phyloP scores from a whole-genome alignment of 2,329 filamentous ascomycete species.

The Aspergillus carbonarius region DNA sequence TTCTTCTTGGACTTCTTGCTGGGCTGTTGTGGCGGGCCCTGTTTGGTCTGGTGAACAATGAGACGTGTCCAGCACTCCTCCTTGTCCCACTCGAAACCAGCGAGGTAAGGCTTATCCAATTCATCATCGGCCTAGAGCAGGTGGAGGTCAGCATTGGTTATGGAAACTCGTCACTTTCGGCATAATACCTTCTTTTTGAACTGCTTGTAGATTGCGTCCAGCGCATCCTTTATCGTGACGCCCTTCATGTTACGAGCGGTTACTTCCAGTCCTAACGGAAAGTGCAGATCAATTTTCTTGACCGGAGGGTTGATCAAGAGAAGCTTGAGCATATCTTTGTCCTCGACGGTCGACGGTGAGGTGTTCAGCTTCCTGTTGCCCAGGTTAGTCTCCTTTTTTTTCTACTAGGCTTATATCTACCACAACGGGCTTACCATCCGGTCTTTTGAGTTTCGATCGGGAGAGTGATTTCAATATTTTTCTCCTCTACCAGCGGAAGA shows the following conservation, averaged over 20 bases:
- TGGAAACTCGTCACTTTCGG: not conserved
- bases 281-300: constrained; percentile 92
- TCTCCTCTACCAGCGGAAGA: constrained; percentile 22
- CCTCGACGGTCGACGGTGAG: constrained; percentile 73
- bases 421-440: constrained; percentile 28
- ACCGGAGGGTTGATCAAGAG: constrained; percentile 76
- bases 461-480: constrained; percentile 33
- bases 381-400: not conserved
- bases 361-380: constrained; percentile 84
- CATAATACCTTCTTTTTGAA: constrained; percentile 85
- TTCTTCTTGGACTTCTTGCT: constrained; percentile 66
- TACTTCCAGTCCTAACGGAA: constrained; percentile 83
- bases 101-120: constrained; percentile 80
- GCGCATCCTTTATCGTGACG: constrained; percentile 93
- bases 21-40: constrained; percentile 53
- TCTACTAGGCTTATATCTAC: not conserved
- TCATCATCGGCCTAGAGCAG: constrained; percentile 79
- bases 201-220: constrained; percentile 93
- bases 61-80: constrained; percentile 87
- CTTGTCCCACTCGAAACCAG: constrained; percentile 95
- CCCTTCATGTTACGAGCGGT: constrained; percentile 89
- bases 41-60: constrained; percentile 79
- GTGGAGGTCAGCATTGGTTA: constrained; percentile 2
- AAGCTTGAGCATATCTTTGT: constrained; percentile 80
- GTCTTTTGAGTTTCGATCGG: constrained; percentile 39